A percentile compares a stretch with the other conserved stretches of the same genome.
These are phyloP conservation scores for Leishmania tarentolae DNA, from an alignment of 208 protist genomes.

Conservation along the genomic window DNA sequence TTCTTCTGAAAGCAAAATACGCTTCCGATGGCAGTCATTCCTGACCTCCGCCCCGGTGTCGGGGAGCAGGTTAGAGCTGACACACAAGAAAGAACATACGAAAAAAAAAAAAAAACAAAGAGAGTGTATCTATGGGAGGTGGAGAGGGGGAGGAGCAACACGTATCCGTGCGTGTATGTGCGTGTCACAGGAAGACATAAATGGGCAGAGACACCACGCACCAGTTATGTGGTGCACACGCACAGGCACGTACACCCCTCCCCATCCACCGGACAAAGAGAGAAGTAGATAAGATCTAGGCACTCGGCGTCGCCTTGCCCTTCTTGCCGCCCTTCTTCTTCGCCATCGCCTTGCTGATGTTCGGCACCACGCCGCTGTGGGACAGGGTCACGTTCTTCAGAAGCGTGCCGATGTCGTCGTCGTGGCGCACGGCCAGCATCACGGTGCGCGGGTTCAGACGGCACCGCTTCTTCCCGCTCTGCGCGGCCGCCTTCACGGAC, in stretches of 20 bases:
- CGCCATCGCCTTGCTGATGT: constrained; percentile 74
- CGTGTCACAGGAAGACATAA: neutral
- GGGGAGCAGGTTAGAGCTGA: neutral
- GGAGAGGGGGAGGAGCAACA: neutral
- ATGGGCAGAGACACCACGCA: neutral
- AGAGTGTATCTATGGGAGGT: constrained; percentile 20
- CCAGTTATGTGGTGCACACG: neutral
- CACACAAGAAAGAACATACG: constrained; percentile 9
- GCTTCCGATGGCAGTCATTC: neutral
- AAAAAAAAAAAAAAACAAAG: constrained; percentile 7
- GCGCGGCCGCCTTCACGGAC: constrained; percentile 76
- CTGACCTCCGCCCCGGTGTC: neutral
- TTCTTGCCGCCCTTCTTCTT: constrained; percentile 84
- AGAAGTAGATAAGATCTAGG: constrained; percentile 24
- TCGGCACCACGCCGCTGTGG: constrained; percentile 81
- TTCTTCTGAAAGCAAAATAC: neutral
- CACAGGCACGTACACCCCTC: neutral
- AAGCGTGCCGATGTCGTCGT: constrained; percentile 69
- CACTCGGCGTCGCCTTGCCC: constrained; percentile 59
- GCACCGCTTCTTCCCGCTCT: constrained; percentile 70
- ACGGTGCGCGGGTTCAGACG: constrained; percentile 79
- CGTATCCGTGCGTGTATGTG: neutral
- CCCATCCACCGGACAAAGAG: neutral
- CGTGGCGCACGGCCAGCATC: constrained; percentile 82
- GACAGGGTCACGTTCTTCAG: constrained; percentile 76